Conservation (phyloP, 2,329 filamentous ascomycete genomes). For the Zasmidium citrigriseum region DNA sequence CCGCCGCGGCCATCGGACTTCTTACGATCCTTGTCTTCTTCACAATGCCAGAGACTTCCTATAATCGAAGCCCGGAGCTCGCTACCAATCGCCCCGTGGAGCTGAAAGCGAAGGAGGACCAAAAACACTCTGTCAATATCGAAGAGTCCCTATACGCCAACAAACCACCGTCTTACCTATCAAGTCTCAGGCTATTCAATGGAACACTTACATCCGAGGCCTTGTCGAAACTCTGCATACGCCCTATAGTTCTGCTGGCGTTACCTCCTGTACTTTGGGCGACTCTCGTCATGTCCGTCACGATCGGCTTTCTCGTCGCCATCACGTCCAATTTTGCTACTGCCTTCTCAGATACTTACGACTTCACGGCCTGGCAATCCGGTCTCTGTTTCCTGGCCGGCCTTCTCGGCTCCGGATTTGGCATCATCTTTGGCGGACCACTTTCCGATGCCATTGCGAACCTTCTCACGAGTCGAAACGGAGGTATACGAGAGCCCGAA, state of each 20-base stretch:
- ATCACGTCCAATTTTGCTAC: slow-evolving; percentile 27
- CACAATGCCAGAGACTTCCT: slow-evolving; percentile 59
- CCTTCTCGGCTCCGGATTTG: slow-evolving; percentile 51
- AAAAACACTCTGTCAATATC: neutral
- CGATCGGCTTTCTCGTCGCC: slow-evolving; percentile 55
- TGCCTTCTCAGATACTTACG: slow-evolving; percentile 14
- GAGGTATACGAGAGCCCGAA: slow-evolving; percentile 34
- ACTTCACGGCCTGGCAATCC: slow-evolving; percentile 33
- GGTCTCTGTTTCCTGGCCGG: slow-evolving; percentile 56
- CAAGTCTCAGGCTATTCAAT: slow-evolving; percentile 37
- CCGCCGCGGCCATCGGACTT: slow-evolving; percentile 51
- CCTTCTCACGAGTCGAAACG: slow-evolving; percentile 20
- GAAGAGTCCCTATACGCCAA: neutral
- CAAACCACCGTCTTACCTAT: neutral
- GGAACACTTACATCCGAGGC: slow-evolving; percentile 49
- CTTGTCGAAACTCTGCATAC: slow-evolving; percentile 50
- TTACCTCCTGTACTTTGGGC: slow-evolving; percentile 59
- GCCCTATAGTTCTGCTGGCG: slow-evolving; percentile 50
- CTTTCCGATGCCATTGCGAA: slow-evolving; percentile 37
- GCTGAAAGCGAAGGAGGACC: too few relatives aligned
- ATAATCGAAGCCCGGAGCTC: slow-evolving; percentile 30
- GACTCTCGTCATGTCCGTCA: slow-evolving; percentile 55
- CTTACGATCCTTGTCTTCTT: slow-evolving; percentile 53
- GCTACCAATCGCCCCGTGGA: too few relatives aligned
- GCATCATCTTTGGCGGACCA: slow-evolving; percentile 53